phyloP scores from a whole-genome alignment of 352 stramenopile genomes.

The Phytopythium kandeliae region DNA sequence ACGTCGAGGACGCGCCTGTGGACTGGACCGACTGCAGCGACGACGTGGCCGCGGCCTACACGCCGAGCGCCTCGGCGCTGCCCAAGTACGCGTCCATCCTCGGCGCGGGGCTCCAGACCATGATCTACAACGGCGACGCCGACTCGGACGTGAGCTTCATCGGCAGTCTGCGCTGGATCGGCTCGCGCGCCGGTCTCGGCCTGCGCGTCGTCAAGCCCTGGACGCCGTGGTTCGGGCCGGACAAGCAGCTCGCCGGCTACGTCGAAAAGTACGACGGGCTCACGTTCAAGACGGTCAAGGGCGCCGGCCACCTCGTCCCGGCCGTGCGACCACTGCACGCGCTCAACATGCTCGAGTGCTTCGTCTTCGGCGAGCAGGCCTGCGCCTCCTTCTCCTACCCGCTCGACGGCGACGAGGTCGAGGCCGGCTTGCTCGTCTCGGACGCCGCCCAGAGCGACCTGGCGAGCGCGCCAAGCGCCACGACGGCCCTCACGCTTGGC shows the following conservation, averaged over 20 bases:
- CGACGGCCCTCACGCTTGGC: too few species aligned
- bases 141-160: conserved; percentile 84
- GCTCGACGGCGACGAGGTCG: conserved; percentile 18
- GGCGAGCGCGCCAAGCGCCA: too few species aligned
- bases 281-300: conserved; percentile 91
- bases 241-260: conserved; percentile 85
- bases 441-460: background rate
- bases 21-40: conserved; percentile 54
- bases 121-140: conserved; percentile 77
- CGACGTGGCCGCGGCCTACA: conserved; percentile 39
- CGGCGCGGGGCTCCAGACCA: conserved; percentile 30
- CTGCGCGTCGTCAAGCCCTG: conserved; percentile 57
- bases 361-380: conserved; percentile 56
- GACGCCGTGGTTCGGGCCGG: conserved; percentile 67
- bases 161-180: conserved; percentile 84
- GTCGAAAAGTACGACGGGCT: conserved; percentile 82
- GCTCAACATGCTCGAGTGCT: conserved; percentile 79
- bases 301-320: conserved; percentile 88
- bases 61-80: conserved; percentile 41
- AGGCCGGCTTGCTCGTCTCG: conserved; percentile 2
- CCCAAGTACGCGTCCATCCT: conserved; percentile 68
- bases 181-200: conserved; percentile 48
- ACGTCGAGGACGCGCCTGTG: conserved; percentile 38
- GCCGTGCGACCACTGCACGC: conserved; percentile 63
- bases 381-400: conserved; percentile 55